Base-by-base conservation (phyloP, 139 green algal genomes). In the Chlorella vulgaris region DNA sequence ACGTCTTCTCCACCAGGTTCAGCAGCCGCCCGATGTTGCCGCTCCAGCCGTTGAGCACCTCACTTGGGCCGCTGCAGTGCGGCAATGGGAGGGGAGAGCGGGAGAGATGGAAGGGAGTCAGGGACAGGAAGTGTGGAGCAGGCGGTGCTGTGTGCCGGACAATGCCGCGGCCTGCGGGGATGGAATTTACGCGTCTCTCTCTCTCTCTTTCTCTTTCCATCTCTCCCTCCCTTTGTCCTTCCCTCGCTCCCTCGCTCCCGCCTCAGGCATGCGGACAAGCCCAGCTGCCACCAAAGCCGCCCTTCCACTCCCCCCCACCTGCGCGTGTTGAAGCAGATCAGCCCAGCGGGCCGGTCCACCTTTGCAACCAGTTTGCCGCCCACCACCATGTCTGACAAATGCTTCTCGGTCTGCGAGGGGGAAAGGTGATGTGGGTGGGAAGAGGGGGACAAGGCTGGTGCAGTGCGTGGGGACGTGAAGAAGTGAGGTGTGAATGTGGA, bases 311-410 rank as follows among this genome's bases (percentile, higher is more conserved):
- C 73, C 60, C 3, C 83, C 68, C 35, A 87, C 75, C 36, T 87
- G 22, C 42, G 82, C 24, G 47, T 38, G 2, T 83, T 83, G 81
- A 98, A 98, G 42, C 63, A 81, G 50, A 99, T 89, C 28, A 98
- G 69, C 21, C 97, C 97, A 1, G 92, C 88, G 19, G 96, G 96
- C 19, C 97, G 89, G 91, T 99, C 95, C 7, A 99, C 93, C 81
- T 97, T 97, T 21, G 95, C 97, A 2, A 39, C 47, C 15, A 99
- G 79, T 13, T 88, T 89, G 53, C 93, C 93, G 67, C 78, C 80
- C 28, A 96, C 90, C 42, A 99, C 97, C 89, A 99, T 91, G 19
- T 98, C 91, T 0, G 90, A 93, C 55, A 99, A 80, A 62, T 93
- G 86, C 88, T 96, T 93, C 91, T 99, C 97, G 40, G 96, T 88